These are phyloP conservation scores for Taxawa tesnikishii DNA, from an alignment of 2,329 filamentous ascomycete genomes.

Conservation along the genomic window DNA sequence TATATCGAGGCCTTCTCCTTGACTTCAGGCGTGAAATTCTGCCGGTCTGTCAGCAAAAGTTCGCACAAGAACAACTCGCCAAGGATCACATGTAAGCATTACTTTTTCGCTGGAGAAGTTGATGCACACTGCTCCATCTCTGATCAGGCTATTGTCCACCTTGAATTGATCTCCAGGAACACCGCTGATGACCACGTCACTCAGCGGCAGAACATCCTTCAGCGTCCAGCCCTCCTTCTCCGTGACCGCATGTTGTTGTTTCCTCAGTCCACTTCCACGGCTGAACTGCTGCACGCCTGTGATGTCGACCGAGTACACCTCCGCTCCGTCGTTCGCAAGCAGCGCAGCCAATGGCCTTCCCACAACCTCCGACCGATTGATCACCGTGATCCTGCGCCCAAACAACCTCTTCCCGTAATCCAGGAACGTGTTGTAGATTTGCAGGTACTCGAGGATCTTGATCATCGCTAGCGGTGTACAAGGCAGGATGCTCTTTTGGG, in stretches of 20 bases:
- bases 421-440: conserved; percentile 92
- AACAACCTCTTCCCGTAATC: conserved; percentile 87
- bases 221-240: conserved; percentile 71
- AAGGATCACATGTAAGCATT: conserved; percentile 7
- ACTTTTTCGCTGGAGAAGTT: conserved; percentile 91
- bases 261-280: conserved; percentile 74
- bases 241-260: conserved; percentile 72
- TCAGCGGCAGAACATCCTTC: conserved; percentile 70
- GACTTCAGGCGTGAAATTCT: conserved; percentile 79
- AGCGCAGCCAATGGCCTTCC: conserved; percentile 84
- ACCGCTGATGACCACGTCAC: conserved; percentile 89
- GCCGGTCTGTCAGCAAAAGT: too few species aligned
- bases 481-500: conserved; percentile 81
- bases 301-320: conserved; percentile 89
- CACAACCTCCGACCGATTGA: conserved; percentile 93
- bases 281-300: conserved; percentile 88
- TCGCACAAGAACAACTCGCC: background rate
- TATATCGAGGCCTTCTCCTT: conserved; percentile 97
- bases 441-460: conserved; percentile 91
- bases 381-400: conserved; percentile 88
- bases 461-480: conserved; percentile 93
- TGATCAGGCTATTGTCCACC: conserved; percentile 69
- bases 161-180: conserved; percentile 85
- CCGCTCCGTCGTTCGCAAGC: conserved; percentile 89
- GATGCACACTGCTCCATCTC: conserved; percentile 92